Evolutionary conservation across 352 stramenopile species (phyloP), one percentile per base, ranked within the genome.

Genomic region (Pythium myriotylum): DNA sequence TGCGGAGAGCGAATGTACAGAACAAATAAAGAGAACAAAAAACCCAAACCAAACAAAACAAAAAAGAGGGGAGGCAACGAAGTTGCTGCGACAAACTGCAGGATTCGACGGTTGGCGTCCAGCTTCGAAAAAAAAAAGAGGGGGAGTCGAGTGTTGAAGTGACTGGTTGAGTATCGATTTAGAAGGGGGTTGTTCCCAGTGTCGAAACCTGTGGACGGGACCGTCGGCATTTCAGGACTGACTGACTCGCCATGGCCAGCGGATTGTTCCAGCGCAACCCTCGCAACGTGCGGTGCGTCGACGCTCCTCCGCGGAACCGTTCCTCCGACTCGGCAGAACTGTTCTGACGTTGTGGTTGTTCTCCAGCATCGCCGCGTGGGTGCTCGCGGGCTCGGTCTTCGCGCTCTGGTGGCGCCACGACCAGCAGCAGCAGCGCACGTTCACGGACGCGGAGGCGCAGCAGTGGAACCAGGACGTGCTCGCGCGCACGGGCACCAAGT

Each of bases 401-500:
- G 59, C 50, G 0, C 73, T 60, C 33, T 88, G 78, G 77, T 84
- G 83, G 69, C 60, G 79, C 51, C 76, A 88, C 54, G 80, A 90
- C 55, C 53, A 68, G 42, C 79, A 79, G 77, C 78, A 80, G 58
- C 74, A 73, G 56, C 74, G 74, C 54, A 72, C 84, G 65, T 90
- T 89, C 61, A 74, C 76, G 16, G 57, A 56, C 16, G 49, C 57
- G 19, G 80, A 89, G 33, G 42, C 70, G 12, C 54, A 54, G 29
- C 45, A 78, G 58, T 89, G 80, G 80, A 89, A 89, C 59, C 62
- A 83, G 32, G 69, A 82, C 20, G 71, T 89, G 43, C 66, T 89
- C 32, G 62, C 62, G 55, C 78, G 79, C 59, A 73, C 55, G 9
- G 45, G 45, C 39, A 71, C 67, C 56, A 74, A 71, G 56, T 74